phyloP scores from a whole-genome alignment of 2,329 filamentous ascomycete genomes.

The Aspergillus clavatus region DNA sequence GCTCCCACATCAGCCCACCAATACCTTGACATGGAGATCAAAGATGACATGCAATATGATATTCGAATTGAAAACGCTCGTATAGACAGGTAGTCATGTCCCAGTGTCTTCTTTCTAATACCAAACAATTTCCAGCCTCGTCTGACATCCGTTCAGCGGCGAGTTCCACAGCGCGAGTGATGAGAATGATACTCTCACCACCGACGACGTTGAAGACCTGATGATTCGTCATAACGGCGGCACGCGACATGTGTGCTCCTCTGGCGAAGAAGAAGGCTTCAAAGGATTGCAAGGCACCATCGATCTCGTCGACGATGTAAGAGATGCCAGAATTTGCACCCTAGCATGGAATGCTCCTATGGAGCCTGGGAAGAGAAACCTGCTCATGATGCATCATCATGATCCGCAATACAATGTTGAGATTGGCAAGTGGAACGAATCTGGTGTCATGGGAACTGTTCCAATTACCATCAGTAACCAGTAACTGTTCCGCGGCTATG shows the following conservation, averaged over 20 bases:
- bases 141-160: conserved; percentile 4
- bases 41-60: conserved; percentile 13
- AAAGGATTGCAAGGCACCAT: conserved; percentile 8
- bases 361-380: conserved; percentile 7
- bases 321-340: conserved; percentile 9
- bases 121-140: not conserved
- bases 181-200: conserved; percentile 7
- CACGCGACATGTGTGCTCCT: conserved; percentile 7
- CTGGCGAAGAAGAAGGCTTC: conserved; percentile 6
- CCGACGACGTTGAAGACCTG: conserved; percentile 13
- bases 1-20: conserved; percentile 1
- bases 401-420: conserved; percentile 7
- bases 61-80: conserved; percentile 11
- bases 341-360: conserved; percentile 11
- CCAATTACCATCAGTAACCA: conserved; percentile 4
- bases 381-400: conserved; percentile 5
- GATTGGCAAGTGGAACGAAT: conserved; percentile 8
- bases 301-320: conserved; percentile 13
- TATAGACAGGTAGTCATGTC: conserved; percentile 7
- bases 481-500: not conserved
- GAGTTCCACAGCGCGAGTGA: conserved; percentile 10
- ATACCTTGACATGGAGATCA: conserved; percentile 8
- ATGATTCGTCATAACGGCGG: conserved; percentile 12
- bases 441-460: conserved; percentile 8
- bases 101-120: not conserved